Base-by-base conservation (phyloP, 1,284 basidiomycete genomes). In the Fistulinella cinereoalba region DNA sequence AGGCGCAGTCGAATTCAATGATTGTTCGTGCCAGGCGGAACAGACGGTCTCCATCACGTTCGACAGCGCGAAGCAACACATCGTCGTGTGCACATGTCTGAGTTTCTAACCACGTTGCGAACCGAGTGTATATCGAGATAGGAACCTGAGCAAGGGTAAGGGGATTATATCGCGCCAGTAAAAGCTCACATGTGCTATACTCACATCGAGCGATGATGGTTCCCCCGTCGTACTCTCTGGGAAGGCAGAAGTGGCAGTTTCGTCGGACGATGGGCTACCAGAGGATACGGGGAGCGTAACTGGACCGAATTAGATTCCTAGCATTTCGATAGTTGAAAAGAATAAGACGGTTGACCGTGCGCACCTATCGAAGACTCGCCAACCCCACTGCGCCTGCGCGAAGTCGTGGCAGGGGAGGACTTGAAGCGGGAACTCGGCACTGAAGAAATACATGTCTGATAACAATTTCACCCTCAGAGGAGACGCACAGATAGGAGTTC, bases 161-260 rank as follows among this genome's bases (percentile, higher is more conserved):
- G n/a, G 29, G 29, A 31, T 4, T 31, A 9, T 9, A 31, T 31
- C 29, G 29, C 15, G 29, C n/a, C 25, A 27, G 25, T 27, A 6
- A 27, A 11, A 11, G 25, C 11, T 27, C 25, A 27, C 25, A 27
- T 27, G 25, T 6, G 19, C 13, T 12, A 12, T 31, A 42, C 54
- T 53, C 9, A 48, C 59, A 11, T 60, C 47, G 29, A 60, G 51
- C n/a, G n/a, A n/a, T n/a, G n/a, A n/a, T n/a, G n/a, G n/a, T n/a
- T n/a, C n/a, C n/a, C n/a, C n/a, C n/a, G n/a, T n/a, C n/a, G n/a
- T n/a, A n/a, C n/a, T n/a, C n/a, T n/a, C n/a, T n/a, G n/a, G n/a
- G n/a, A n/a, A n/a, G n/a, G n/a, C n/a, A n/a, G n/a, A n/a, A n/a
- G n/a, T n/a, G n/a, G n/a, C n/a, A 3, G 23, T 29, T 8, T 21